Percentiles rank a stretch among this genome's conserved stretches.
phyloP scores from a whole-genome alignment of 23 red algal species.

The Gracilaria domingensis region DNA sequence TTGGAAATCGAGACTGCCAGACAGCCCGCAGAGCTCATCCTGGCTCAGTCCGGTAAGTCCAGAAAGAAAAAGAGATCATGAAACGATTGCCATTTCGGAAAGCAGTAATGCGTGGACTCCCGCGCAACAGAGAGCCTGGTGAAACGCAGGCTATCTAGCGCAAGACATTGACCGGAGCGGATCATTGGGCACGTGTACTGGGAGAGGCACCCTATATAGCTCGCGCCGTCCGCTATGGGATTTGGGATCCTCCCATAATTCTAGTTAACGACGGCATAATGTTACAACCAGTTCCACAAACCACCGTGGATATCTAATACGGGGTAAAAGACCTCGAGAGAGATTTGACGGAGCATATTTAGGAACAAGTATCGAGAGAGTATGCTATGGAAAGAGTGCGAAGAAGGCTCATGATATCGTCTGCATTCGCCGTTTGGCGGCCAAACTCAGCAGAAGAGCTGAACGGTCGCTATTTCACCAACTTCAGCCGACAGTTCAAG shows the following conservation, averaged over 20 bases:
- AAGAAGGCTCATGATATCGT: background rate
- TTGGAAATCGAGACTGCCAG: background rate
- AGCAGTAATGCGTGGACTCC: background rate
- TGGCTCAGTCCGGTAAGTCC: background rate
- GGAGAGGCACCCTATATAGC: background rate
- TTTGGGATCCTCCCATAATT: background rate
- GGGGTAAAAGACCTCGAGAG: background rate
- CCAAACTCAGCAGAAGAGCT: background rate
- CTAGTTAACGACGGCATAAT: background rate
- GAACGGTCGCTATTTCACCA: background rate
- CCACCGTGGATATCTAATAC: background rate
- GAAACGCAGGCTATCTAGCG: background rate
- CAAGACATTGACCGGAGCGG: background rate
- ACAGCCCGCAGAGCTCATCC: background rate
- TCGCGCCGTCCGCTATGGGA: background rate
- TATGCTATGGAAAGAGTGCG: background rate
- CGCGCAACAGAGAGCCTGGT: background rate
- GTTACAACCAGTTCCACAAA: background rate
- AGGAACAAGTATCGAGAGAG: background rate
- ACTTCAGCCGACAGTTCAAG: background rate
- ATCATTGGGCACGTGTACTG: background rate
- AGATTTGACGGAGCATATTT: background rate
- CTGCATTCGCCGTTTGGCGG: constrained; percentile 17
- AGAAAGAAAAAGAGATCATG: background rate
- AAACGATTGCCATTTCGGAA: too few species aligned